Evolutionary conservation across 225 moss, liverwort and hornwort genomes (phyloP).

Genomic region (Sphagnum contortum): DNA sequence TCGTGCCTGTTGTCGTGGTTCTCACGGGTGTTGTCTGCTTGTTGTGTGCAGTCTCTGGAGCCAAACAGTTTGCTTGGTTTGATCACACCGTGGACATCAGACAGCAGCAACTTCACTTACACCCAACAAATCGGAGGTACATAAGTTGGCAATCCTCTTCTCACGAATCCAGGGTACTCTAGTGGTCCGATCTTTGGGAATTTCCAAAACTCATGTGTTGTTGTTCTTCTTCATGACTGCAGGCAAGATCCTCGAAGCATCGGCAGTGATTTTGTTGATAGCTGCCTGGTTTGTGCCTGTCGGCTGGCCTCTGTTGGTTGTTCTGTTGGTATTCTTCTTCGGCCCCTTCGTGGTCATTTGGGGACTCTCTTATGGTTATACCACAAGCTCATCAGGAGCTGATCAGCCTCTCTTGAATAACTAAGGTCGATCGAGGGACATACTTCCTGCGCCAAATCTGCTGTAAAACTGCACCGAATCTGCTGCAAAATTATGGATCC

Average conservation of each 20-base stretch:
- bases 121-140: no score
- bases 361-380: constrained; percentile 13
- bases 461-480: no score
- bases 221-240: neutral
- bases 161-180: no score
- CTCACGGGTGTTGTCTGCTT: neutral
- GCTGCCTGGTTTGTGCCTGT: constrained; percentile 35
- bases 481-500: no score
- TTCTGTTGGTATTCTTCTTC: constrained; percentile 29
- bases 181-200: no score
- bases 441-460: no score
- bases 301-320: constrained; percentile 28
- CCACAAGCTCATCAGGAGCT: neutral
- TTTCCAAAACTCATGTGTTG: neutral
- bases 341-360: constrained; percentile 36
- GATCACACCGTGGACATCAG: constrained; percentile 38
- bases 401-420: no score
- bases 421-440: no score
- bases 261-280: constrained; percentile 23
- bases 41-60: constrained; percentile 27
- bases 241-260: constrained; percentile 36
- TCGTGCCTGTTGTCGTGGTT: neutral
- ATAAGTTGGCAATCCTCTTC: no score
- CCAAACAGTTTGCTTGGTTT: constrained; percentile 35
- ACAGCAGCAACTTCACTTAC: neutral